Evolutionary conservation across 768 basidiomycete genomes (phyloP).

Genomic region (Kwoniella heveanensis): DNA sequence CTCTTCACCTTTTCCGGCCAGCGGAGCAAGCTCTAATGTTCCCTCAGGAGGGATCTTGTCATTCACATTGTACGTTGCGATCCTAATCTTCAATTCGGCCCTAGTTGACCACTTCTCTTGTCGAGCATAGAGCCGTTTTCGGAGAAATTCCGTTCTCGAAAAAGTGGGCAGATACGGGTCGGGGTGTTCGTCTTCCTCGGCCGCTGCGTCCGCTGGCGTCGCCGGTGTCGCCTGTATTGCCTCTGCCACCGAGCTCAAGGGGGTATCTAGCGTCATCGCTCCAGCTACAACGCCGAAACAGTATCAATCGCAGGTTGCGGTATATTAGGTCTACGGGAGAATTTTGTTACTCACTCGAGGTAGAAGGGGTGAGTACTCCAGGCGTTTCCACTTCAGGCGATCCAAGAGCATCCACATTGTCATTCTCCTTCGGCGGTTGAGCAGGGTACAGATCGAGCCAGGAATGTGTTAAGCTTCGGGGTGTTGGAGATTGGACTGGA

Average conservation of each 20-base stretch:
- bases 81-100: conserved; percentile 33
- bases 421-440: conserved; percentile 9
- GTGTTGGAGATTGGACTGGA: conserved; percentile 14
- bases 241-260: conserved; percentile 1
- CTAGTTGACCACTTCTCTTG: conserved; percentile 38
- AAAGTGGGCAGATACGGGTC: conserved; percentile 38
- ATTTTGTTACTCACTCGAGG: conserved; percentile 9
- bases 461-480: conserved; percentile 20
- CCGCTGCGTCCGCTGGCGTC: background rate
- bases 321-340: no score
- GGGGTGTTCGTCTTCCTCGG: conserved; percentile 27
- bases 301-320: no score
- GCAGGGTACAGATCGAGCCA: conserved; percentile 37
- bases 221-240: background rate
- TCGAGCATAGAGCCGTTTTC: conserved; percentile 33
- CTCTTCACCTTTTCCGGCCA: conserved; percentile 39
- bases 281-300: no score
- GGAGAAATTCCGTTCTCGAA: conserved; percentile 34
- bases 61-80: conserved; percentile 50
- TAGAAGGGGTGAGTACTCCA: conserved; percentile 7
- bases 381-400: conserved; percentile 16
- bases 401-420: conserved; percentile 16
- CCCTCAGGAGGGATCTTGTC: conserved; percentile 43
- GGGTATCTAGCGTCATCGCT: conserved; percentile 13
- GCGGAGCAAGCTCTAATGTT: conserved; percentile 31